Evolutionary conservation across 1,284 basidiomycete species (phyloP), one percentile per base, ranked within the genome.

Genomic region (Cutaneotrichosporon mucoides): DNA sequence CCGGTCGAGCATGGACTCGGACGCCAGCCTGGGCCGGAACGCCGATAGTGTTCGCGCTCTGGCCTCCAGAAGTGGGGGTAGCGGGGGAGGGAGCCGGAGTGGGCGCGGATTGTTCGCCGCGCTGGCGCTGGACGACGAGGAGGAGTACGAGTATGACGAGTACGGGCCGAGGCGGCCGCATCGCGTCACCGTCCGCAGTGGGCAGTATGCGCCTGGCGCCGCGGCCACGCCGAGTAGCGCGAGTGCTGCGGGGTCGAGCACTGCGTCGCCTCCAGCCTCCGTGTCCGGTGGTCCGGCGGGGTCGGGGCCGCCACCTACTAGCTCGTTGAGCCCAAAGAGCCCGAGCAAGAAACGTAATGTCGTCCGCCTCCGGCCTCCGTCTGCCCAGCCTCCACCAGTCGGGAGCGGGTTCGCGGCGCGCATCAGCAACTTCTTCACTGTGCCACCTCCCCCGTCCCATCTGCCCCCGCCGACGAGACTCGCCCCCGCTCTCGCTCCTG

Each of bases 1-100:
- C 4, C 63, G 68, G 1, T 46, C 56, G 11, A 68, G 66, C 11
- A 55, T 69, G 4, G 69, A 70, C 16, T 37, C 13, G 33, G 59
- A 60, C 11, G 34, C 52, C 5, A 43, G 49, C 16, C 24, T 44
- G 16, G 41, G 49, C 16, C 38, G 38, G 4, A 40, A 40, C 38
- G 59, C 54, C 4, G 54, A 52, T 33, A 53, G 44, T 16, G 50
- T 60, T 37, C 59, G 59, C n/a, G 16, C 44, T 12, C 36, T 35
- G 35, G 16, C 34, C 3, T 40, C 38, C 38, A 40, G 38, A 40
- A 12, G 38, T 41, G 24, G 24, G 24, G 24, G 24, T 24, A 24
- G 24, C 24, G 24, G 24, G 24, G 24, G 24, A 24, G 24, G 24
- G 24, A 24, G 24, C 24, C 24, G 24, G 24, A 24, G 24, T 24